Evolutionary conservation across 306 rosid genomes (phyloP), one percentile per base, ranked within the genome.

Genomic region (Rosa lucieae): DNA sequence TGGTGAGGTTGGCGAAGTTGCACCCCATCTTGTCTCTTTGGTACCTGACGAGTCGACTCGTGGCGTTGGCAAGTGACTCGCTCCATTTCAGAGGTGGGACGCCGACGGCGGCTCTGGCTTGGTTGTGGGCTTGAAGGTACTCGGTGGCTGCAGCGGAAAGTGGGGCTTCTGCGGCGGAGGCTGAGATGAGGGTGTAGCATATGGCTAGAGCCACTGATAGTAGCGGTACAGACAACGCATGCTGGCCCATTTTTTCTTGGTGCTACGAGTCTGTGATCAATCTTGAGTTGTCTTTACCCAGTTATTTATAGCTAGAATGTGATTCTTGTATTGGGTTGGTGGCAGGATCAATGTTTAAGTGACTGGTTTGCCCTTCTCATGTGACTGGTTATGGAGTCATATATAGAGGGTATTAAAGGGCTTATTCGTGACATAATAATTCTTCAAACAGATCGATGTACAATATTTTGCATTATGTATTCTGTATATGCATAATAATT

Each of bases 51-150:
- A 94, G 83, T 0, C 79, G 83, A 63, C 90, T 89, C 0, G 93
- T 62, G n/a, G 85, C 84, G 70, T 88, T 92, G 2, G 85, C 89
- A 13, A 94, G 91, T 56, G 78, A 72, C 81, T 83, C 87, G 84
- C 89, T 90, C 98, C 97, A 94, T 1, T 5, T 66, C 20, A 94
- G 91, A 0, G 93, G 89, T 5, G 44, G 74, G 10, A 94, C 97
- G 0, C 97, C 94, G 44, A 94, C 98, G 20, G 79, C 90, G 0
- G 86, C 87, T 79, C 98, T 82, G n/a, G 97, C 97, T 52, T 82
- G 52, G 92, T 90, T 94, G 94, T 94, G 98, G 1, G 83, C 87
- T 14, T 85, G 86, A 20, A 94, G 59, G 82, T 70, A 94, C 78
- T 89, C 94, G 15, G 14, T 75, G 0, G 91, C 98, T 1, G 84